These are phyloP conservation scores for Elymus sibiricus DNA, from an alignment of 176 grass and related monocot species.

Conservation along the genomic window DNA sequence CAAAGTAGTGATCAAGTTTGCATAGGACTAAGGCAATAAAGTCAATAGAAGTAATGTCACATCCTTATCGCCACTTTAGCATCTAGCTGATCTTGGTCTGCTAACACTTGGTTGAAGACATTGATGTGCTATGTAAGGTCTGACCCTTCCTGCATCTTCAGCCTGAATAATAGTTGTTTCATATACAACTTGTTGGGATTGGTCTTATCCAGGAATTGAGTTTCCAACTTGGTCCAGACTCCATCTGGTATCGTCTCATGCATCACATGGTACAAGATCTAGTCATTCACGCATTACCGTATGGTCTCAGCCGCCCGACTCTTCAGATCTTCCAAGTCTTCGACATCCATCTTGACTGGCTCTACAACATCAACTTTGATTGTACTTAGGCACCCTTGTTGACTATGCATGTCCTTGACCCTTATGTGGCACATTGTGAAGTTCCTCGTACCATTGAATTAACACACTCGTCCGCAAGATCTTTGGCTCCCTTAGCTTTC, in stretches of 20 bases:
- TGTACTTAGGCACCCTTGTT: too few species aligned
- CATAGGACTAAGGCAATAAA: background rate
- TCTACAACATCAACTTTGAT: too few species aligned
- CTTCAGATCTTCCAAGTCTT: too few species aligned
- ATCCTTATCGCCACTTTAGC: background rate
- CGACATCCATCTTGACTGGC: too few species aligned
- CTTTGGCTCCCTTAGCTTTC: too few species aligned
- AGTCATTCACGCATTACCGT: background rate
- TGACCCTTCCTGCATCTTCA: background rate
- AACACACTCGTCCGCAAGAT: too few species aligned
- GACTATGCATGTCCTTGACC: background rate
- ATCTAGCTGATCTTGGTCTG: background rate
- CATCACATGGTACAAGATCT: background rate
- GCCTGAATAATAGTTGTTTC: background rate
- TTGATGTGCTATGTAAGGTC: background rate
- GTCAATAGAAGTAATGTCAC: background rate
- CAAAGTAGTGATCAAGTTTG: background rate
- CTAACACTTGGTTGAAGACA: background rate
- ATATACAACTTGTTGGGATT: background rate
- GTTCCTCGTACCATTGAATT: background rate
- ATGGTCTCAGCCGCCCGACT: background rate
- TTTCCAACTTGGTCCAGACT: background rate
- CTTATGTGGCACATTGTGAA: background rate
- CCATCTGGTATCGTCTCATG: background rate
- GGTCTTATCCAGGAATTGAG: background rate